Conservation (phyloP, 2,329 filamentous ascomycete species). For the Alternaria panax region DNA sequence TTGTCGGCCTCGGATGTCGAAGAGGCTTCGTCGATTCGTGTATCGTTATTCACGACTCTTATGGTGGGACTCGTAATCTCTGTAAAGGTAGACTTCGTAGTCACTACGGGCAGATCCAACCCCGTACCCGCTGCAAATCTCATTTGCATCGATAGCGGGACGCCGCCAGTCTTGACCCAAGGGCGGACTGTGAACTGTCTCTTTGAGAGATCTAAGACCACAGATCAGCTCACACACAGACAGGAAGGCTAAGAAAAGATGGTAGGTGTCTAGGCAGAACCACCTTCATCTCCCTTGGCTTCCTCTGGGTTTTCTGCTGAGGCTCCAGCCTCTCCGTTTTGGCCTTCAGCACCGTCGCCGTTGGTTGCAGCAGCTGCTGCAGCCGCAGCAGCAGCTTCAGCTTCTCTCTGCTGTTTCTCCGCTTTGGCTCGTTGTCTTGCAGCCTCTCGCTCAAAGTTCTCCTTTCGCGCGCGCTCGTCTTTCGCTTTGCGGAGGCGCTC, state of each 20-base stretch:
- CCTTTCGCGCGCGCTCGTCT: constrained; percentile 83
- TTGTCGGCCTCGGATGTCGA: neutral
- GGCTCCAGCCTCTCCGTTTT: constrained; percentile 31
- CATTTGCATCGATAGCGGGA: constrained; percentile 27
- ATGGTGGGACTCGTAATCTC: constrained; percentile 12
- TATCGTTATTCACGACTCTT: constrained; percentile 14
- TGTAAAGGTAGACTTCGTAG: neutral
- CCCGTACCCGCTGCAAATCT: constrained; percentile 9
- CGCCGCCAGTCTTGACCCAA: constrained; percentile 37
- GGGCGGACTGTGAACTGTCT: constrained; percentile 34
- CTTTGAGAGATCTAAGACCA: constrained; percentile 26
- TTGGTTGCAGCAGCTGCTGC: constrained; percentile 29
- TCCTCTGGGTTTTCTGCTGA: constrained; percentile 34
- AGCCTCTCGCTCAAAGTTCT: constrained; percentile 68
- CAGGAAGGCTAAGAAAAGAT: constrained; percentile 19
- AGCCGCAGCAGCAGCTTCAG: constrained; percentile 41
- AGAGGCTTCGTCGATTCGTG: neutral
- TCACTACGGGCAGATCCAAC: constrained; percentile 9
- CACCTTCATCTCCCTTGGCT: constrained; percentile 47
- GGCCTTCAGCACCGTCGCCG: constrained; percentile 34
- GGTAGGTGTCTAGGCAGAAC: constrained; percentile 40
- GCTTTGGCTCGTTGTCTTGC: constrained; percentile 54
- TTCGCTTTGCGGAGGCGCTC: constrained; percentile 84
- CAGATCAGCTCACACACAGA: constrained; percentile 35
- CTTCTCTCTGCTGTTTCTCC: constrained; percentile 52